Base-by-base conservation (phyloP, 1,284 basidiomycete genomes). In the Trametes polyzona region DNA sequence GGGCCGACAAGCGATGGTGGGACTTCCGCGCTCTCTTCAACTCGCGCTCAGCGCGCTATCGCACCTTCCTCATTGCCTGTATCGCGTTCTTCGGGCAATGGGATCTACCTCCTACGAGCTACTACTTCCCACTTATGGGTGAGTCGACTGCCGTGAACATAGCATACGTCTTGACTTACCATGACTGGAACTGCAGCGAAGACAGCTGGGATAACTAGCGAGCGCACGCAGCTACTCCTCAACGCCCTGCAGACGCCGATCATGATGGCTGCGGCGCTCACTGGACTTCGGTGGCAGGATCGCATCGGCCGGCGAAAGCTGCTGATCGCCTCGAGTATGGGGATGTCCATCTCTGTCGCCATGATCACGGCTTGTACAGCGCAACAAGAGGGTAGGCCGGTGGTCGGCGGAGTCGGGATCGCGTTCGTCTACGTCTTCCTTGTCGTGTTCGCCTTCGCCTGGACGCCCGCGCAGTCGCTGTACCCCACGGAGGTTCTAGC, bases 1-100 rank as follows among this genome's bases (percentile, higher is more conserved):
- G 75, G 21, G 73, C 76, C 39, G 79, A 81, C 68, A 80, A 81
- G 69, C 64, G 74, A 33, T 80, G 78, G 78, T 81, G 73, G 73
- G 73, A 76, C 55, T 73, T 72, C 62, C 65, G 65, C 36, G 59
- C 47, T 21, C 55, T 66, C 6, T 56, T 66, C 42, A 60, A 63
- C 47, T 64, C 65, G n/a, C 52, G 58, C 2, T 64, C 62, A 2
- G 62, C 61, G 14, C 61, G 65, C 10, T 63, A 66, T 27, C 65
- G 65, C 44, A 64, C 63, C 23, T 66, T 64, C 57, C 57, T 66
- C 23, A 54, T 66, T 35, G 55, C 50, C 23, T 66, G 65, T 23
- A 66, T 66, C 42, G 65, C 65, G 12, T 61, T 66, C 51, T 66
- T 66, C 46, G 65, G 65, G 9, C 47, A 53, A 32, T 61, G 58